phyloP scores from a whole-genome alignment of 164 flowering plant genomes.

The Nelumbo lutea region DNA sequence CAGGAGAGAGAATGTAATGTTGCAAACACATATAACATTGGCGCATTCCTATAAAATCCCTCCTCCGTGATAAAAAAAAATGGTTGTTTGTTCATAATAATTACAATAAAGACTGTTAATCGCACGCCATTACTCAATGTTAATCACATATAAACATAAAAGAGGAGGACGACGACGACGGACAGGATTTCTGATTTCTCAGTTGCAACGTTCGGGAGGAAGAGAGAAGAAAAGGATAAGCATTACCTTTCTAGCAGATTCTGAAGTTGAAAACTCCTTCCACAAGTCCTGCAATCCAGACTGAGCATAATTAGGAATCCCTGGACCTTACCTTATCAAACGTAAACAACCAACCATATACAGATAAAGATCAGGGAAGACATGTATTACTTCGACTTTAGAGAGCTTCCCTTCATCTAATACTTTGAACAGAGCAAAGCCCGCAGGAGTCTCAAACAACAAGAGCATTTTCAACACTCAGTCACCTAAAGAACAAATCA shows the following conservation, averaged over 20 bases:
- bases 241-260: conserved; percentile 69
- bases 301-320: background rate
- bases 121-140: too few species aligned
- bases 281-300: conserved; percentile 48
- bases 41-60: too few species aligned
- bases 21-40: too few species aligned
- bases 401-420: conserved; percentile 19
- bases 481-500: too few species aligned
- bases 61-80: too few species aligned
- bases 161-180: background rate
- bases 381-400: background rate
- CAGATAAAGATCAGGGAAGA: background rate
- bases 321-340: background rate
- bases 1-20: too few species aligned
- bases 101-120: too few species aligned
- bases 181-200: background rate
- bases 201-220: background rate
- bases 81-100: too few species aligned
- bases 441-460: conserved; percentile 62
- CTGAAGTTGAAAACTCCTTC: conserved; percentile 65
- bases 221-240: background rate
- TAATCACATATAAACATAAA: too few species aligned
- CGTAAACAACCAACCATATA: background rate
- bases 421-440: conserved; percentile 67
- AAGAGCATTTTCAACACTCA: conserved; percentile 35